Conservation (phyloP, 2,329 filamentous ascomycete species). For the Diaporthe sp. region DNA sequence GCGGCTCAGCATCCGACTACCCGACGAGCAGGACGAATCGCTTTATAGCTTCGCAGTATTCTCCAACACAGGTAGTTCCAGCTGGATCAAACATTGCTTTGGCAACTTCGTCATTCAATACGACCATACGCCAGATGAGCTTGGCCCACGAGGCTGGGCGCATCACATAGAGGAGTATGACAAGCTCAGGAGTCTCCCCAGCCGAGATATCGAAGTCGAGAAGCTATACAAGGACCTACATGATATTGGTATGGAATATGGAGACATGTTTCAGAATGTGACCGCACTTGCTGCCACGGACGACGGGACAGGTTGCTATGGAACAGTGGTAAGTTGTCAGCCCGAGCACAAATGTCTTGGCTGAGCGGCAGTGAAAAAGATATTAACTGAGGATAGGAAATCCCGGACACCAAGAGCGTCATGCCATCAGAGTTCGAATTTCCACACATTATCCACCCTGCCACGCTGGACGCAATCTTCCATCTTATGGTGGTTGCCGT, state of each 20-base stretch:
- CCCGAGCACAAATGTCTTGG: too few relatives aligned
- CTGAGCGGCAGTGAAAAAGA: not conserved
- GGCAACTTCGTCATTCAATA: not conserved
- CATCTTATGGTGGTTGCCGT: not conserved
- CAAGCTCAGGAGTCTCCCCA: not conserved
- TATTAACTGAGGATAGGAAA: not conserved
- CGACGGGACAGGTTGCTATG: slow-evolving; percentile 2
- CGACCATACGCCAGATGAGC: not conserved
- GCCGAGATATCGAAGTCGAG: not conserved
- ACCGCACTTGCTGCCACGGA: not conserved
- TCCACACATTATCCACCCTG: slow-evolving; percentile 13
- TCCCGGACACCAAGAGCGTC: slow-evolving; percentile 1
- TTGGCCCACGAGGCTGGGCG: not conserved
- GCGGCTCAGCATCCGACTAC: not conserved
- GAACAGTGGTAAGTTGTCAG: slow-evolving; percentile 12
- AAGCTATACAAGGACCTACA: not conserved
- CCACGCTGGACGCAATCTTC: slow-evolving; percentile 26
- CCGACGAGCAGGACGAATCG: not conserved
- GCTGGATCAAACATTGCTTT: not conserved
- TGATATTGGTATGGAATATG: slow-evolving; percentile 11
- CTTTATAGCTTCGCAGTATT: not conserved
- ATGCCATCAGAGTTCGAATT: slow-evolving; percentile 17
- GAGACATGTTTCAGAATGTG: slow-evolving; percentile 3
- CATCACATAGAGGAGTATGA: not conserved
- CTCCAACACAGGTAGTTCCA: not conserved